Evolutionary conservation across 2,329 filamentous ascomycete genomes (phyloP).

Genomic region (Neoscytalidium dimidiatum): DNA sequence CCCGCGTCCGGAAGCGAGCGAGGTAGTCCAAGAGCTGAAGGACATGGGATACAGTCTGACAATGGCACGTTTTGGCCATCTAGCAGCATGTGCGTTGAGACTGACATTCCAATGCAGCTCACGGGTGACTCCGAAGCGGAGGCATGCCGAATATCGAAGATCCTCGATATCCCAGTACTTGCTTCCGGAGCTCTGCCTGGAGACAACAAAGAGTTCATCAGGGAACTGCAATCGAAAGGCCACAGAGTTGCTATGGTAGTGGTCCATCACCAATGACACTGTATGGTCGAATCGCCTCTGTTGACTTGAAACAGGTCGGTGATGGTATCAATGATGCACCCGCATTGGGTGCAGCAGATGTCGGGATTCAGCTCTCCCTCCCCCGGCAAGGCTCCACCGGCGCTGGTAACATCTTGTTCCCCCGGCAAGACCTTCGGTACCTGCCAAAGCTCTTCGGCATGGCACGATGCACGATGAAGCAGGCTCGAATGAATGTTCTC

Average conservation of each 20-base stretch:
- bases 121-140: neutral
- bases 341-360: conserved; percentile 75
- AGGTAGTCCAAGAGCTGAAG: neutral
- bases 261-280: too few relatives aligned
- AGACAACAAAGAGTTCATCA: neutral
- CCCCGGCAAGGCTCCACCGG: neutral
- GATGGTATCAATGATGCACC: conserved; percentile 87
- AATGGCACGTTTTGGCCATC: neutral
- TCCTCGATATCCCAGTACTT: neutral
- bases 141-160: neutral
- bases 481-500: neutral
- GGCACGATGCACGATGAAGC: neutral
- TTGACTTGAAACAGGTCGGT: conserved; percentile 55
- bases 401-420: neutral
- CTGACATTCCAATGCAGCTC: neutral
- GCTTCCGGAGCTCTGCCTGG: neutral
- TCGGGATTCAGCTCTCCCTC: conserved; percentile 59
- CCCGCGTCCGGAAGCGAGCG: neutral
- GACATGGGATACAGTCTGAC: neutral
- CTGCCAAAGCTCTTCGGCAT: neutral
- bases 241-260: neutral
- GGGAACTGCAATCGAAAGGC: neutral
- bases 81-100: neutral
- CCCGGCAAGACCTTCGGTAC: neutral
- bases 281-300: neutral